phyloP scores from a whole-genome alignment of 2,329 filamentous ascomycete genomes.

The Westerdykella ornata region DNA sequence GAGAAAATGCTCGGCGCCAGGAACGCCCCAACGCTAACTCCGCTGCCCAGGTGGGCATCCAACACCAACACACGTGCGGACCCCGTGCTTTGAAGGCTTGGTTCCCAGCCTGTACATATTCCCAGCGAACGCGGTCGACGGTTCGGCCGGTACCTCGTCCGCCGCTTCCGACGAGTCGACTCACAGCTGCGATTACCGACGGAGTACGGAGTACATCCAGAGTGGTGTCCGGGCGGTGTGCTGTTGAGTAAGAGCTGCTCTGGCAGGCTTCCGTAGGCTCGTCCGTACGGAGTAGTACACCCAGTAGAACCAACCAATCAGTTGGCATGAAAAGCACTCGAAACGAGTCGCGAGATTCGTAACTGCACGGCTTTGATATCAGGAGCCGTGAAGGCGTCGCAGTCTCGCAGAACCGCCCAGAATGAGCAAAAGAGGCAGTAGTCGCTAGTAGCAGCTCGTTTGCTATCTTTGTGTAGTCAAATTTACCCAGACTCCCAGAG shows the following conservation, averaged over 20 bases:
- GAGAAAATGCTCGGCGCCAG: too few species aligned
- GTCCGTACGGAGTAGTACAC: neutral
- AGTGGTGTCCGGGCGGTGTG: too few species aligned
- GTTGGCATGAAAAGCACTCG: neutral
- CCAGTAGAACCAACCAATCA: too few species aligned
- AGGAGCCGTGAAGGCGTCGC: neutral
- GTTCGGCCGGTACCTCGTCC: too few species aligned
- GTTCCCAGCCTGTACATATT: too few species aligned
- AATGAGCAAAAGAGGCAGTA: neutral
- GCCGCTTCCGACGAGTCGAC: too few species aligned
- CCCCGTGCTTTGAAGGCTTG: conserved; percentile 1
- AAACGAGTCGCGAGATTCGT: neutral
- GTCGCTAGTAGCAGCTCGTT: neutral
- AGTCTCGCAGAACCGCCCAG: neutral
- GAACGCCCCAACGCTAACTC: too few species aligned
- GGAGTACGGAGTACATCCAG: too few species aligned
- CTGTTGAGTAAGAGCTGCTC: neutral
- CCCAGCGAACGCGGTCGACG: too few species aligned
- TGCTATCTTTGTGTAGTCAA: neutral
- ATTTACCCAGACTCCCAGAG: conserved; percentile 1
- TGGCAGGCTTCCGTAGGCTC: neutral
- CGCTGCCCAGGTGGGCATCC: too few species aligned
- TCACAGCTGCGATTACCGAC: too few species aligned
- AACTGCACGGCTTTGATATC: neutral
- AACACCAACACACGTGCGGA: neutral